A percentile compares a stretch with the other conserved stretches of the same genome.
phyloP scores from a whole-genome alignment of 1,139 yeast species.

The Yamadazyma aaseri region DNA sequence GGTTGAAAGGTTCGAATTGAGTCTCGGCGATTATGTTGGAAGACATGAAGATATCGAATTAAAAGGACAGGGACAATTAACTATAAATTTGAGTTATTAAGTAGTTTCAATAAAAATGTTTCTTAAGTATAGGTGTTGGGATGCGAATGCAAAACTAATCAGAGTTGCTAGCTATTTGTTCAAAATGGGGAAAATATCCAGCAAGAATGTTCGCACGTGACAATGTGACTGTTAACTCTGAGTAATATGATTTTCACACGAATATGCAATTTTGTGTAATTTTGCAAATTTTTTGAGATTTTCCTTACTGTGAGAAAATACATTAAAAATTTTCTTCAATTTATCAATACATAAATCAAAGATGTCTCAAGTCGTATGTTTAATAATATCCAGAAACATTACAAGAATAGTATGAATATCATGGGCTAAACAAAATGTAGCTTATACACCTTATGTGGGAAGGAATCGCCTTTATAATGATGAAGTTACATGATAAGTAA shows the following conservation, averaged over 20 bases:
- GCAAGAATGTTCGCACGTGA: constrained; percentile 10
- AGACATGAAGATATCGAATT: constrained; percentile 31
- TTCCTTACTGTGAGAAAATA: constrained; percentile 14
- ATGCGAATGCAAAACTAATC: too few relatives aligned
- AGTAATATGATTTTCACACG: constrained; percentile 4
- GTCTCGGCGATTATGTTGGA: constrained; percentile 36
- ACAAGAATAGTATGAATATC: too few relatives aligned
- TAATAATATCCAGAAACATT: constrained; percentile 3
- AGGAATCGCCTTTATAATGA: too few relatives aligned
- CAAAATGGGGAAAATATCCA: too few relatives aligned
- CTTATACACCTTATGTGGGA: too few relatives aligned
- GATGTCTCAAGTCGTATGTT: constrained; percentile 22
- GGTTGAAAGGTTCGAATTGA: constrained; percentile 54
- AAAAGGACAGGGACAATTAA: constrained; percentile 31
- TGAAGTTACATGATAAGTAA: too few relatives aligned
- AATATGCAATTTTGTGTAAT: constrained; percentile 15
- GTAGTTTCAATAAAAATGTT: too few relatives aligned
- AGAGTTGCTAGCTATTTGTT: too few relatives aligned
- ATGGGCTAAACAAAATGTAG: too few relatives aligned
- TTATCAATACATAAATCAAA: constrained; percentile 15
- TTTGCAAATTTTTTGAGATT: constrained; percentile 15
- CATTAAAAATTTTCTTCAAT: constrained; percentile 16
- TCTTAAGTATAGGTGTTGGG: too few relatives aligned
- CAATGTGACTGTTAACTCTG: constrained; percentile 16
- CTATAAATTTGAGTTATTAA: constrained; percentile 30